A percentile compares a stretch with the other conserved stretches of the same genome.
Evolutionary conservation across 2,329 filamentous ascomycete species (phyloP).

Genomic region (Geosmithia putterillii): DNA sequence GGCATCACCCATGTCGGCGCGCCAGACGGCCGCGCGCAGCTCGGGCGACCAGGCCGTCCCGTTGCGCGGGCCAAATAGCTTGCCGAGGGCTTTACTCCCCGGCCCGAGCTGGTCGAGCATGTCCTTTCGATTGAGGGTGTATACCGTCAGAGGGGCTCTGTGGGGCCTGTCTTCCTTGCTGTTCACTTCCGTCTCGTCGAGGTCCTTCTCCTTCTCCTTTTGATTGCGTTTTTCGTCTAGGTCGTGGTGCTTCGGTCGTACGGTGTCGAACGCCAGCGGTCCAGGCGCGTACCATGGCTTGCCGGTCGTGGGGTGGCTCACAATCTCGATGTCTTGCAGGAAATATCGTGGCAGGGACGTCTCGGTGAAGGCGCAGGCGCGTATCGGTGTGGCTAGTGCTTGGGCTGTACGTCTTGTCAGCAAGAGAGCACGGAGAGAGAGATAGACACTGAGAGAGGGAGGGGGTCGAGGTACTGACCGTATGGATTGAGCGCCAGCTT

Average conservation of each 20-base stretch:
- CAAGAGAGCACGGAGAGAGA: too few relatives aligned
- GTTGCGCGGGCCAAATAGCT: slow-evolving; percentile 9
- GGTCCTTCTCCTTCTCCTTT: not conserved
- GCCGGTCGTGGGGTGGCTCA: slow-evolving; percentile 39
- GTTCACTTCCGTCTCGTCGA: not conserved
- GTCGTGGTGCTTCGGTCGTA: slow-evolving; percentile 6
- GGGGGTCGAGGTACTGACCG: slow-evolving; percentile 30
- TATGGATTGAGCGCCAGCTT: slow-evolving; percentile 51
- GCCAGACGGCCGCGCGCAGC: slow-evolving; percentile 12
- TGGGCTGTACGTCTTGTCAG: slow-evolving; percentile 30
- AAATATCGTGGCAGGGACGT: slow-evolving; percentile 45
- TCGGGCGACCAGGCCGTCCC: slow-evolving; percentile 13
- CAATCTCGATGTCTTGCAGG: slow-evolving; percentile 46
- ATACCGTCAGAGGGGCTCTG: slow-evolving; percentile 12
- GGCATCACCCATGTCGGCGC: slow-evolving; percentile 42
- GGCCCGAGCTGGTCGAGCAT: slow-evolving; percentile 13
- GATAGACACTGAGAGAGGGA: not conserved
- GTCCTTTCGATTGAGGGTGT: slow-evolving; percentile 15
- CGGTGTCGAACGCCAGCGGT: slow-evolving; percentile 18
- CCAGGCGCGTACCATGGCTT: slow-evolving; percentile 45
- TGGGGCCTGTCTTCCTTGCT: slow-evolving; percentile 11
- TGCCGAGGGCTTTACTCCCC: slow-evolving; percentile 3
- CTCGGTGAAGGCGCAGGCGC: slow-evolving; percentile 38
- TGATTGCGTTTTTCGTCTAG: slow-evolving; percentile 1
- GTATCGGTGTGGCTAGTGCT: slow-evolving; percentile 47